Evolutionary conservation across 129 eudicot species (phyloP).

Genomic region (Centrapalus pauciflorus): DNA sequence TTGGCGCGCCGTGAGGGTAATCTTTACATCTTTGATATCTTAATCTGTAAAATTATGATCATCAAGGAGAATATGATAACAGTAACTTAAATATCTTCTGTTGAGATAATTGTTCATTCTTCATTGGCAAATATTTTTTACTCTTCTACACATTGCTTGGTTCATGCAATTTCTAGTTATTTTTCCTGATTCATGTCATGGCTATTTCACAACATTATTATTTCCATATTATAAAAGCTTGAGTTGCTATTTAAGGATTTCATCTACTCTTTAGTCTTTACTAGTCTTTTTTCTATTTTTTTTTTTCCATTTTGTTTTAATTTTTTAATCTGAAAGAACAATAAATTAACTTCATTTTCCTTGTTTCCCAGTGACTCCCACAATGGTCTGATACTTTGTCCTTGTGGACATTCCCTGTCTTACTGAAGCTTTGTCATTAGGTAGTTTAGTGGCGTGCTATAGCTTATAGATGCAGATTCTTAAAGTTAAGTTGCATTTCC

Average conservation of each 20-base stretch:
- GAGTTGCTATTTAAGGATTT: slow-evolving; percentile 1
- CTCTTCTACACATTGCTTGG: neutral
- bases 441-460: no score
- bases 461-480: no score
- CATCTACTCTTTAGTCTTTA: neutral
- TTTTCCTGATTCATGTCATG: neutral
- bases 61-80: neutral
- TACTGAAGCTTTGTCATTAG: no score
- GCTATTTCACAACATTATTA: neutral
- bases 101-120: neutral
- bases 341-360: neutral
- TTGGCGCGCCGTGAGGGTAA: slow-evolving; percentile 96
- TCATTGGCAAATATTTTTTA: slow-evolving; percentile 4
- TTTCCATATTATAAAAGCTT: neutral
- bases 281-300: neutral
- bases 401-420: no score
- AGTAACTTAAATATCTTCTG: neutral
- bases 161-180: neutral
- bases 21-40: neutral
- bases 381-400: neutral
- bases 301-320: neutral
- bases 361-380: neutral
- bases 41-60: slow-evolving; percentile 1
- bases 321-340: neutral
- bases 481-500: no score